These are phyloP conservation scores for Penicillium glabrum DNA, from an alignment of 2,329 filamentous ascomycete genomes.

Conservation along the genomic window DNA sequence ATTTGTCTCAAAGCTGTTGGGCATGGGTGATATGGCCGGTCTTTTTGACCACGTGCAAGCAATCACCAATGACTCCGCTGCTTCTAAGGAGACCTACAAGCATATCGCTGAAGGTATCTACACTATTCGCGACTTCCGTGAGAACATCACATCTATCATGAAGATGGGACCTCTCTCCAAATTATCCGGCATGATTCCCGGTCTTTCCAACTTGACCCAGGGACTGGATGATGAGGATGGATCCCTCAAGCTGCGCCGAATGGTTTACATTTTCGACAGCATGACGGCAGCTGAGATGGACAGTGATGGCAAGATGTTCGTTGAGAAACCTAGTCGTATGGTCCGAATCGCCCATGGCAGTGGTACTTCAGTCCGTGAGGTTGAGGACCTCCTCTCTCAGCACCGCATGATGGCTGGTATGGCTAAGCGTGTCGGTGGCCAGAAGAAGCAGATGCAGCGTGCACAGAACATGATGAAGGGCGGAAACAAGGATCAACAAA, in stretches of 20 bases:
- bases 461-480: slow-evolving; percentile 89
- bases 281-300: slow-evolving; percentile 98
- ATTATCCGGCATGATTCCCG: slow-evolving; percentile 98
- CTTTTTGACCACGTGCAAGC: slow-evolving; percentile 95
- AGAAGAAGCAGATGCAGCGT: slow-evolving; percentile 96
- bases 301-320: slow-evolving; percentile 89
- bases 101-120: slow-evolving; percentile 97
- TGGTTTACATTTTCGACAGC: slow-evolving; percentile 98
- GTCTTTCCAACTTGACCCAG: slow-evolving; percentile 88
- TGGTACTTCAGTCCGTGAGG: slow-evolving; percentile 86
- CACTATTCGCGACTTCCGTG: slow-evolving; percentile 87
- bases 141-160: slow-evolving; percentile 97
- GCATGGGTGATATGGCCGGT: slow-evolving; percentile 96
- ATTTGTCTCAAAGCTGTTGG: slow-evolving; percentile 89
- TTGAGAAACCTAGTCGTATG: slow-evolving; percentile 89
- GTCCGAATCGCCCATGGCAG: slow-evolving; percentile 86
- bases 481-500: slow-evolving; percentile 86
- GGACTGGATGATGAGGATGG: slow-evolving; percentile 98
- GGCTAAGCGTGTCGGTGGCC: slow-evolving; percentile 98
- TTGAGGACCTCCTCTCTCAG: slow-evolving; percentile 95
- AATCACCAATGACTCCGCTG: slow-evolving; percentile 80
- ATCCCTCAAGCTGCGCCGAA: slow-evolving; percentile 87
- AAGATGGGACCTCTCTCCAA: slow-evolving; percentile 98
- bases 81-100: slow-evolving; percentile 94
- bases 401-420: slow-evolving; percentile 98